Evolutionary conservation across 306 rosid species (phyloP).

Genomic region (peach (Prunus persica)): Prunus_persica_NCBIv2 NC_034009.1:6128001-6128500

Average conservation of each 20-base stretch:
- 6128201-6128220: background rate
- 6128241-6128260: background rate
- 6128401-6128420: background rate
- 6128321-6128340: background rate
- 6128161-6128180: background rate
- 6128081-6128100: background rate
- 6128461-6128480: background rate
- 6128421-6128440: background rate
- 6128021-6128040: slow-evolving; percentile 89
- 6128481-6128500: background rate
- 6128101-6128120: slow-evolving; percentile 4
- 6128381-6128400: background rate
- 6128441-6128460: background rate
- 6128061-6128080: slow-evolving; percentile 50
- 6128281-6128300: background rate
- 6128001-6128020: slow-evolving; percentile 91
- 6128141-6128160: background rate
- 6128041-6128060: slow-evolving; percentile 99
- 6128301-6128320: background rate
- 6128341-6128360: background rate
- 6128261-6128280: background rate
- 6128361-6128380: background rate
- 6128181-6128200: background rate
- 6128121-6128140: background rate
- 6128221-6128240: background rate